Base-by-base conservation (phyloP, 176 grass and related monocot genomes). In the Ampelocalamus luodianensis region DNA sequence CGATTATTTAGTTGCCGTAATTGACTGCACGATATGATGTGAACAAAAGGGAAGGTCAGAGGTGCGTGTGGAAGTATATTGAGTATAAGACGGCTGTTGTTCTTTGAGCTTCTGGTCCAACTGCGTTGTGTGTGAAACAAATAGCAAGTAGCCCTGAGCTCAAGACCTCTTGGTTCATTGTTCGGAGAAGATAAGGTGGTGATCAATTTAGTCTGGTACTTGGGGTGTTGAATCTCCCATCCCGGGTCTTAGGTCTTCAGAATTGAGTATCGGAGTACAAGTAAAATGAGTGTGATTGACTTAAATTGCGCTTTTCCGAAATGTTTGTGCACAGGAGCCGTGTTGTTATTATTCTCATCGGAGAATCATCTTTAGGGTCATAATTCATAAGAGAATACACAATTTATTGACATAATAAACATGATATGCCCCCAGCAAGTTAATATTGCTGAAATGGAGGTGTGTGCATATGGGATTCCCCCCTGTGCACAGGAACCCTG, bases 1-100 rank as follows among this genome's bases (percentile, higher is more conserved):
- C 85, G 77, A 51, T 74, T 85, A 38, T 48, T 89, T 90, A 71
- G 36, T 70, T 90, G 49, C 44, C 49, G 65, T 54, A 67, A 68
- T 65, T 75, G 26, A 71, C 13, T 76, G 26, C 24, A 34, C 27
- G 78, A 32, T 53, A 53, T 64, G 40, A 46, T 75, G 40, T 67
- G 68, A 74, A 75, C 17, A 61, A 5, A 61, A 60, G 34, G 49
- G 48, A 67, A 71, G 12, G 13, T 18, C 23, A 72, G 16, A 78
- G 1, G 14, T 34, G 34, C 24, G 15, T 65, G 55, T 56, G 51
- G 39, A 80, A 65, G 22, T 53, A 75, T 17, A 75, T 17, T 2
- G 3, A 63, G 16, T 38, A 9, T 48, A 58, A 38, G 77, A 64
- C 20, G 39, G 22, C 10, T 18, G 7, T 39, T 15, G 4, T 62